Evolutionary conservation across 2,329 filamentous ascomycete species (phyloP).

Genomic region (Sclerotinia subarctica): DNA sequence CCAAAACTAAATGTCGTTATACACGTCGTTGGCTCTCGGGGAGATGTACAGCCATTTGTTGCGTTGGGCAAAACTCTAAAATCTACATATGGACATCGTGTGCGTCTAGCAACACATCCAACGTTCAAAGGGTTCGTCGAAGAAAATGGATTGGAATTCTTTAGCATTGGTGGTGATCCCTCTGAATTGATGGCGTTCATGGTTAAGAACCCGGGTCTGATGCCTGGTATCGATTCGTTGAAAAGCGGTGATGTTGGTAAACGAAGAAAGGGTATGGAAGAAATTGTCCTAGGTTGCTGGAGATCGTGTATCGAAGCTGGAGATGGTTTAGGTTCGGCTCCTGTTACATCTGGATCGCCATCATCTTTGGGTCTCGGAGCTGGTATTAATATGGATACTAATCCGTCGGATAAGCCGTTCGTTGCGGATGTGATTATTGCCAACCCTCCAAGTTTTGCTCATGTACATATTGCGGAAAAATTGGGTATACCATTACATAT

Average conservation of each 20-base stretch:
- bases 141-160: constrained; percentile 71
- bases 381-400: constrained; percentile 38
- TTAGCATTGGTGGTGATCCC: constrained; percentile 72
- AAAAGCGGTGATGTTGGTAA: constrained; percentile 74
- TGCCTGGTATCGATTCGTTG: constrained; percentile 76
- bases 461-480: constrained; percentile 72
- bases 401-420: constrained; percentile 55
- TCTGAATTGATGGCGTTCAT: constrained; percentile 81
- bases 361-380: constrained; percentile 30
- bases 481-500: constrained; percentile 73
- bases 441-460: constrained; percentile 74
- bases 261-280: constrained; percentile 69
- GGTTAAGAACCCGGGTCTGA: constrained; percentile 83
- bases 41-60: constrained; percentile 74
- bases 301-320: constrained; percentile 78
- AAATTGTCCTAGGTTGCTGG: constrained; percentile 85
- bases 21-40: constrained; percentile 71
- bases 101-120: constrained; percentile 70
- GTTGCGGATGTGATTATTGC: constrained; percentile 80
- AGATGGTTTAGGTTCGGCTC: constrained; percentile 49
- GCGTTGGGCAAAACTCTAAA: constrained; percentile 65
- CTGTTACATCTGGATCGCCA: constrained; percentile 30
- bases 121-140: constrained; percentile 67
- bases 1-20: constrained; percentile 67
- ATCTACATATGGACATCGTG: constrained; percentile 64